Conservation (phyloP, 2,329 filamentous ascomycete species). For the Endoconidiophora laricicola region DNA sequence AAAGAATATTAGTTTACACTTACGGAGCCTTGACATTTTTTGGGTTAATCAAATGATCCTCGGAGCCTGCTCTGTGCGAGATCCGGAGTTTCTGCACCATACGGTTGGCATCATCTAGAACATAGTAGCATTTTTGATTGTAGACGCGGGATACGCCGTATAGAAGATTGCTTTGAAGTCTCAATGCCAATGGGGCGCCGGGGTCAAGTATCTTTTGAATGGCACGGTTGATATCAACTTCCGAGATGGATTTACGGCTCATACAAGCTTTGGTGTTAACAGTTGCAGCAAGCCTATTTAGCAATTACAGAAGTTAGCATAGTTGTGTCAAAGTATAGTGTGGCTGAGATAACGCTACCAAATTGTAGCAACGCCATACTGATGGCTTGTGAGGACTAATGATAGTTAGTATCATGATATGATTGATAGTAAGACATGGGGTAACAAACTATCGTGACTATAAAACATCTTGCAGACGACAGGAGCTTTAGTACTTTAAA, state of each 20-base stretch:
- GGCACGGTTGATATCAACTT: conserved; percentile 73
- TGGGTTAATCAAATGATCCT: conserved; percentile 37
- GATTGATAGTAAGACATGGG: not conserved
- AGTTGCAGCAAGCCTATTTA: conserved; percentile 71
- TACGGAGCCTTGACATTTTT: conserved; percentile 58
- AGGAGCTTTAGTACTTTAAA: too few species aligned
- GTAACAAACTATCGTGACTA: conserved; percentile 68
- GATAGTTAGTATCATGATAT: conserved; percentile 16
- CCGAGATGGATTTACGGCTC: conserved; percentile 70
- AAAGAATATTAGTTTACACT: conserved; percentile 18
- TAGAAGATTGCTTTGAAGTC: conserved; percentile 76
- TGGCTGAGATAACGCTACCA: conserved; percentile 44
- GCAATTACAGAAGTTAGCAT: conserved; percentile 8
- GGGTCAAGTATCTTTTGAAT: conserved; percentile 74
- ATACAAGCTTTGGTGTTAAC: conserved; percentile 62
- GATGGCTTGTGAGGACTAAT: conserved; percentile 60
- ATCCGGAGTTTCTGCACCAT: conserved; percentile 24
- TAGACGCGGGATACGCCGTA: conserved; percentile 77
- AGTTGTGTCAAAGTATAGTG: not conserved
- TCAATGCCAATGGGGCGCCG: conserved; percentile 72
- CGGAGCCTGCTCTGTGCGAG: conserved; percentile 14
- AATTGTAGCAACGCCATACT: conserved; percentile 86
- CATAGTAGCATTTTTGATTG: conserved; percentile 71
- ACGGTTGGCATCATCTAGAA: conserved; percentile 63
- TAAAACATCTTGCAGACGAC: conserved; percentile 62